These are phyloP conservation scores for Colletotrichum trifolii DNA, from an alignment of 2,329 filamentous ascomycete species.

Conservation along the genomic window DNA sequence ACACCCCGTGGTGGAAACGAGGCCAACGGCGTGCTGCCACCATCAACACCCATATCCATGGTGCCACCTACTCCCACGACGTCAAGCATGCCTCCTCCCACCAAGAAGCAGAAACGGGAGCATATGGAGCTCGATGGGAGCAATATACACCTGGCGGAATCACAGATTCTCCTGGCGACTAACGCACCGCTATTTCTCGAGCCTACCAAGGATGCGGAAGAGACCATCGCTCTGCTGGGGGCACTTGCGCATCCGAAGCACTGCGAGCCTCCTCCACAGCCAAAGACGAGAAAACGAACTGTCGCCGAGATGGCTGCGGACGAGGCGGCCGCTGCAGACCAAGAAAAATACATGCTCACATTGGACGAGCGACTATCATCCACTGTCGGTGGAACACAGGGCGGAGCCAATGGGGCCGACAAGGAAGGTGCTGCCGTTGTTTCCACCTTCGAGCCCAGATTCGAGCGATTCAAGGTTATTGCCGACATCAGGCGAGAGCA, in stretches of 20 bases:
- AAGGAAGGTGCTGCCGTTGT: conserved; percentile 78
- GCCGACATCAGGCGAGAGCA: conserved; percentile 85
- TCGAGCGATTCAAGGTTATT: conserved; percentile 92
- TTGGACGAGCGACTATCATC: conserved; percentile 85
- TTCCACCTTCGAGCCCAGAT: conserved; percentile 83
- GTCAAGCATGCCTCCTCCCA: conserved; percentile 67
- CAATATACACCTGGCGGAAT: conserved; percentile 80
- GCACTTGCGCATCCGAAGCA: conserved; percentile 82
- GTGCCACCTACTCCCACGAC: conserved; percentile 72
- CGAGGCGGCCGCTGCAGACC: conserved; percentile 88
- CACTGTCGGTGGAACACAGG: conserved; percentile 66
- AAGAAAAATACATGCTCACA: conserved; percentile 92
- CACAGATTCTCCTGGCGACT: conserved; percentile 78
- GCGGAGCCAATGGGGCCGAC: conserved; percentile 70
- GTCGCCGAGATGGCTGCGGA: conserved; percentile 95
- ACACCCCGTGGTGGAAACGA: conserved; percentile 68
- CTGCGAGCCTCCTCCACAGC: conserved; percentile 78
- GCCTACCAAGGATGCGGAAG: conserved; percentile 75
- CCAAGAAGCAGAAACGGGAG: conserved; percentile 76
- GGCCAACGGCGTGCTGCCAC: conserved; percentile 63
- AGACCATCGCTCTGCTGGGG: conserved; percentile 78
- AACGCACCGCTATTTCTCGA: conserved; percentile 81
- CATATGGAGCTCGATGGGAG: conserved; percentile 81
- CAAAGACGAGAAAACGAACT: conserved; percentile 92
- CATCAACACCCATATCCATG: conserved; percentile 73